A percentile compares a stretch with the other conserved stretches of the same genome.
These are phyloP conservation scores for Candida chilensis DNA, from an alignment of 805 yeast species.

Conservation along the genomic window DNA sequence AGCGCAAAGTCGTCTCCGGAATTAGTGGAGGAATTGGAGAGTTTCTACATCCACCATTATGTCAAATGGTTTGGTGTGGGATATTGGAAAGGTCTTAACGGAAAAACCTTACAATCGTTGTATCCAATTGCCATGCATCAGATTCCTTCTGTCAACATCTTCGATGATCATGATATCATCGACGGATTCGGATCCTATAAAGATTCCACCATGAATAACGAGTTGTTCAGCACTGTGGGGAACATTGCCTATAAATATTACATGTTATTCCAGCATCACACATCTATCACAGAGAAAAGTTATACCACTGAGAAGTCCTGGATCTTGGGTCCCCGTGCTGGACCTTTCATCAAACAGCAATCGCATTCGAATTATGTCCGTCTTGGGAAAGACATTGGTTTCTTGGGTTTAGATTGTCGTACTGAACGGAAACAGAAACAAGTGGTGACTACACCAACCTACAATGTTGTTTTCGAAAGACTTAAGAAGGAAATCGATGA, in stretches of 20 bases:
- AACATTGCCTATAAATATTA: slow-evolving; percentile 76
- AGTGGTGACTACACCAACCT: slow-evolving; percentile 47
- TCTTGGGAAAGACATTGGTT: slow-evolving; percentile 63
- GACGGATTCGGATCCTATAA: slow-evolving; percentile 93
- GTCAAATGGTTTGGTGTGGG: slow-evolving; percentile 88
- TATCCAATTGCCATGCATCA: slow-evolving; percentile 72
- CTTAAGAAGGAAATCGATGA: slow-evolving; percentile 41
- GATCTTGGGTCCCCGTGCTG: slow-evolving; percentile 49
- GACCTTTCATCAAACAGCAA: slow-evolving; percentile 61
- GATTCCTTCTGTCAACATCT: slow-evolving; percentile 81
- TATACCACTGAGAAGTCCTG: slow-evolving; percentile 39
- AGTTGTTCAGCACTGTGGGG: slow-evolving; percentile 67
- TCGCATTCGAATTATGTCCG: slow-evolving; percentile 66
- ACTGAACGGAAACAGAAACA: slow-evolving; percentile 70
- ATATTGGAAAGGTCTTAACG: slow-evolving; percentile 63
- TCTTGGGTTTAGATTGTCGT: slow-evolving; percentile 85
- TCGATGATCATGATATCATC: slow-evolving; percentile 93
- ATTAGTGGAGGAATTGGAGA: slow-evolving; percentile 44
- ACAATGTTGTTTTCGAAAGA: slow-evolving; percentile 52
- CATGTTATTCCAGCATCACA: slow-evolving; percentile 87
- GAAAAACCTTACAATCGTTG: slow-evolving; percentile 56
- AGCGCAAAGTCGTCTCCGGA: slow-evolving; percentile 31
- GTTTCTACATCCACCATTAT: slow-evolving; percentile 68
- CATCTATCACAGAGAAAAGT: slow-evolving; percentile 32
- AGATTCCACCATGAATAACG: slow-evolving; percentile 63